Base-by-base conservation (phyloP, 2,329 filamentous ascomycete species). In the Berkeleyomyces rouxiae region DNA sequence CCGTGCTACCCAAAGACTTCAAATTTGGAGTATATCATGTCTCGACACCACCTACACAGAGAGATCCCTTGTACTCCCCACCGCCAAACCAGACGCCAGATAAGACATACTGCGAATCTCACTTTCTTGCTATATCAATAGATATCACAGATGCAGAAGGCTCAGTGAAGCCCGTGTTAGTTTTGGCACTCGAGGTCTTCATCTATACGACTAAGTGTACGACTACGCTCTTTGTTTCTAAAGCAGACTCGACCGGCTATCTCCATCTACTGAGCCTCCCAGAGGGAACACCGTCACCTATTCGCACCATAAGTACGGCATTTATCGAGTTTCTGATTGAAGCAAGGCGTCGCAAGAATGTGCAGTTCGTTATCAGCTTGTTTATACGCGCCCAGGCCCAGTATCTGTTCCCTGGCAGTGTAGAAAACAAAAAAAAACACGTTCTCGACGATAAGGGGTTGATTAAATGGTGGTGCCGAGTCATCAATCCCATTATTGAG, bases 171-270 rank as follows among this genome's bases (percentile, higher is more conserved):
- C 78, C 83, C 66, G 79, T 95, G 1, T 75, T 96, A 5, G 79
- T 92, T 7, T 85, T 95, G 64, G 92, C 87, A 13, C 80, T 99
- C 66, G 93, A 99, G 71, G 79, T 96, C 60, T 79, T 93, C 68
- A 81, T 99, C 65, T 99, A 95, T 74, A 87, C 84, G 0, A 96
- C 91, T 0, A 81, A 82, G 55, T 81, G 82, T 68, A 81, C 90
- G 33, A 95, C 87, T 1, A 96, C 88, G 3, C 80, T 97, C 61
- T 99, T 99, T 71, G 86, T 99, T 33, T 92, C 91, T 66, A 99
- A 99, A 74, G 93, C 93, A 58, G 93, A 99, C 74, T 96, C 93
- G 7, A 96, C 92, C 0, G 93, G 95, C 33, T 95, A 90, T 70
- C 75, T 96, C 7, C 78, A 84, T 67, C 77, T 86, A 1, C 76